A percentile compares a stretch with the other conserved stretches of the same genome.
Evolutionary conservation across 805 yeast genomes (phyloP).

Genomic region (Myxozyma udenii): DNA sequence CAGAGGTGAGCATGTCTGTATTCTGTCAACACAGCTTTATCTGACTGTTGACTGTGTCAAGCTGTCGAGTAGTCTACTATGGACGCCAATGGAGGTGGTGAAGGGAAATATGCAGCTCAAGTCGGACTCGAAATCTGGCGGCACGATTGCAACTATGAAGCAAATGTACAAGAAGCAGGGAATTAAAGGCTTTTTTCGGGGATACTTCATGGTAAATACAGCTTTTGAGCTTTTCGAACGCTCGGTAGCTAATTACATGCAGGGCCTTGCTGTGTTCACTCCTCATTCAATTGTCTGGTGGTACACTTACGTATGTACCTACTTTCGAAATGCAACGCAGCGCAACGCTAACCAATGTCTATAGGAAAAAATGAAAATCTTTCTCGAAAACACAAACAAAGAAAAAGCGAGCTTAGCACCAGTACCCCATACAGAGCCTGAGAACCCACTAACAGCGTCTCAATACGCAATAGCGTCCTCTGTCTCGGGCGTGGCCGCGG

Average conservation of each 20-base stretch:
- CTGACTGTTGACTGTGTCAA: neutral
- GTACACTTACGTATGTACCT: slow-evolving; percentile 38
- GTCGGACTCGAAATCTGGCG: slow-evolving; percentile 23
- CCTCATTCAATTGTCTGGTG: slow-evolving; percentile 47
- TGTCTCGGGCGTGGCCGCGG: slow-evolving; percentile 40
- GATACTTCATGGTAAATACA: slow-evolving; percentile 46
- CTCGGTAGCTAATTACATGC: neutral
- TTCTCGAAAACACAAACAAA: slow-evolving; percentile 3
- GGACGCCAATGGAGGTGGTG: slow-evolving; percentile 48
- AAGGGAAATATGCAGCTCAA: slow-evolving; percentile 45
- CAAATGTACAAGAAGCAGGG: slow-evolving; percentile 63
- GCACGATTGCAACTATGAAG: slow-evolving; percentile 31
- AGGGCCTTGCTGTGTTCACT: slow-evolving; percentile 43
- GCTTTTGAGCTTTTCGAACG: neutral
- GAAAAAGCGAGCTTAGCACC: neutral
- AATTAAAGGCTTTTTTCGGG: slow-evolving; percentile 72
- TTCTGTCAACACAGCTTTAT: neutral
- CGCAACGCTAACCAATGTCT: neutral
- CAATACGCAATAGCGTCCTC: slow-evolving; percentile 37
- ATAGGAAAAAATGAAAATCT: slow-evolving; percentile 20
- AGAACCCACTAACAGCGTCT: slow-evolving; percentile 12
- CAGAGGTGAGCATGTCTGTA: slow-evolving; percentile 35
- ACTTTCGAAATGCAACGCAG: neutral
- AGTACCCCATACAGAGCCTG: neutral
- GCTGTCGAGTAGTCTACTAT: slow-evolving; percentile 33